Evolutionary conservation across 169 alveolate genomes (phyloP).

Genomic region (Fabrea salina): DNA sequence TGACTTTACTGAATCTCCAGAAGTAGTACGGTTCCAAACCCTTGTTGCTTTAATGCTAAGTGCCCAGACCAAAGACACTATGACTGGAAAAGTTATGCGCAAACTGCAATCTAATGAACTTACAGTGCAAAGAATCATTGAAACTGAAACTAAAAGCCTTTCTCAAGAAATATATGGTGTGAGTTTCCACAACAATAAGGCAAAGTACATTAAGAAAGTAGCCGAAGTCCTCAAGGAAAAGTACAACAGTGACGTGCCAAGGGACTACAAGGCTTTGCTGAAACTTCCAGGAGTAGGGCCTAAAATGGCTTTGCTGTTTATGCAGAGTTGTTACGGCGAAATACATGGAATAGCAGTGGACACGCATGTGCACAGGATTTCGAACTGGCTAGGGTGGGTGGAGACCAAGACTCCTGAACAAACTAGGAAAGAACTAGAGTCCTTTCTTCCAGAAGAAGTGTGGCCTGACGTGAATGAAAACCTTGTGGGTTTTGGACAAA

Average conservation of each 20-base stretch:
- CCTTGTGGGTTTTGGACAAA: slow-evolving; percentile 96
- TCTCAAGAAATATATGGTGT: slow-evolving; percentile 85
- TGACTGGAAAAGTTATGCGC: slow-evolving; percentile 57
- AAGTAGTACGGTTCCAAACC: slow-evolving; percentile 41
- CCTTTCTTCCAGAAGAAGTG: slow-evolving; percentile 78
- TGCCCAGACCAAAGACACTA: slow-evolving; percentile 70
- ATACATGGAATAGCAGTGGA: slow-evolving; percentile 92
- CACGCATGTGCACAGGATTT: slow-evolving; percentile 90
- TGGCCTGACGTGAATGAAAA: slow-evolving; percentile 91
- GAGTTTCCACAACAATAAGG: slow-evolving; percentile 92
- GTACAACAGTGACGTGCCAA: slow-evolving; percentile 90
- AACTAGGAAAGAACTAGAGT: slow-evolving; percentile 87
- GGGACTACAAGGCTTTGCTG: slow-evolving; percentile 78
- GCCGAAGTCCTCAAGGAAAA: slow-evolving; percentile 80
- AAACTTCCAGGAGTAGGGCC: slow-evolving; percentile 95
- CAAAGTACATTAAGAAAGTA: slow-evolving; percentile 84
- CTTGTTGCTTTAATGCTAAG: slow-evolving; percentile 63
- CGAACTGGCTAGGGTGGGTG: slow-evolving; percentile 91
- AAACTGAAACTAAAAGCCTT: slow-evolving; percentile 72
- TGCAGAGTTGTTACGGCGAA: slow-evolving; percentile 73
- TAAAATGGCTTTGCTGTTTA: slow-evolving; percentile 90
- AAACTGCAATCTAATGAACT: slow-evolving; percentile 52
- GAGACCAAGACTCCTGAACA: slow-evolving; percentile 90
- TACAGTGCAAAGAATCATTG: slow-evolving; percentile 48
- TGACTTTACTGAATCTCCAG: slow-evolving; percentile 3